phyloP scores from a whole-genome alignment of 768 basidiomycete genomes.

The Lentinula guzmanii region DNA sequence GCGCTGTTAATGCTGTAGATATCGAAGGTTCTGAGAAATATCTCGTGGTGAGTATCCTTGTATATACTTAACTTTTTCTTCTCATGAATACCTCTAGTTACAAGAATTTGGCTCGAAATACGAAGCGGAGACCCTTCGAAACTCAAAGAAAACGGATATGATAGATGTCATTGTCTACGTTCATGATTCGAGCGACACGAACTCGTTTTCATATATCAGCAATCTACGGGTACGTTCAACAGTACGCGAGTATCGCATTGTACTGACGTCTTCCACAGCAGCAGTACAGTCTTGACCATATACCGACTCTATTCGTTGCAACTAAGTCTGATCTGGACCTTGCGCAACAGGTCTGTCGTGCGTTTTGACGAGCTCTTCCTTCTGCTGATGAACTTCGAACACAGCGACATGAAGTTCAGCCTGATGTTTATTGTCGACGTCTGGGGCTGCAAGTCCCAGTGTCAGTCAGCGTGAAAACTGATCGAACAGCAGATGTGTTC shows the following conservation, averaged over 20 bases:
- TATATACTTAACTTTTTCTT: neutral
- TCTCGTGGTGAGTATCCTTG: slow-evolving; percentile 67
- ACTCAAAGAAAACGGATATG: slow-evolving; percentile 84
- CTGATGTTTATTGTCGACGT: slow-evolving; percentile 92
- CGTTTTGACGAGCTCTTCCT: slow-evolving; percentile 4
- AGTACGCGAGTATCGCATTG: neutral
- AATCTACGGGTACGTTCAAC: slow-evolving; percentile 69
- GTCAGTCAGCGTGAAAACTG: slow-evolving; percentile 84
- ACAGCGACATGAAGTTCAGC: slow-evolving; percentile 95
- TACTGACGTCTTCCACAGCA: slow-evolving; percentile 49
- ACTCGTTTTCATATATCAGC: slow-evolving; percentile 97
- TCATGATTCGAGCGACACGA: slow-evolving; percentile 96
- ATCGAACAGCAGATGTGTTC: slow-evolving; percentile 83
- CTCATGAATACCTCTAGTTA: slow-evolving; percentile 42
- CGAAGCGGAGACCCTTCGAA: slow-evolving; percentile 85
- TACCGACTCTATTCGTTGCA: slow-evolving; percentile 96
- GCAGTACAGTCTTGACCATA: slow-evolving; percentile 94
- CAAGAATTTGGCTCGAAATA: slow-evolving; percentile 98
- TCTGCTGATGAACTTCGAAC: slow-evolving; percentile 4
- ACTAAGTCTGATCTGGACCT: slow-evolving; percentile 98
- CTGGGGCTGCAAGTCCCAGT: slow-evolving; percentile 90
- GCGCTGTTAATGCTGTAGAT: slow-evolving; percentile 92
- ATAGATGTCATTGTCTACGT: slow-evolving; percentile 96
- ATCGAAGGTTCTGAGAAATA: slow-evolving; percentile 95
- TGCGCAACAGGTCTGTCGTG: slow-evolving; percentile 71